phyloP scores from a whole-genome alignment of 257 asterid genomes.

The Rehmannia glutinosa region DNA sequence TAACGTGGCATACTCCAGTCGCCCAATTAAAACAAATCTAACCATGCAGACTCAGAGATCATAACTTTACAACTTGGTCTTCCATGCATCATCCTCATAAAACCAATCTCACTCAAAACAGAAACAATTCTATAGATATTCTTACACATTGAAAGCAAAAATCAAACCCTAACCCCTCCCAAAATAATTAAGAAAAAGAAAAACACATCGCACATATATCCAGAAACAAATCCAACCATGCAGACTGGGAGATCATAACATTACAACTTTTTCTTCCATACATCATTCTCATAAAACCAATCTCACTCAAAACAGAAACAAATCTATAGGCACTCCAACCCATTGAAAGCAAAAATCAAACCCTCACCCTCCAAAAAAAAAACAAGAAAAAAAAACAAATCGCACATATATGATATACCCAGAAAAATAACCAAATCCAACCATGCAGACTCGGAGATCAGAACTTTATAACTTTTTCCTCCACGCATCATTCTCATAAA shows the following conservation, averaged over 20 bases:
- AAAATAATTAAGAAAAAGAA: background rate
- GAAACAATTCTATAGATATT: background rate
- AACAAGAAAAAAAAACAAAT: background rate
- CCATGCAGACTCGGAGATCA: too few species aligned
- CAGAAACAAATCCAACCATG: too few species aligned
- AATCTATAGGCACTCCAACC: background rate
- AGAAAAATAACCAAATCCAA: too few species aligned
- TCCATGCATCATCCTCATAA: background rate
- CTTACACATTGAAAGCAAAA: background rate
- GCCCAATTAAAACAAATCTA: constrained; percentile 4
- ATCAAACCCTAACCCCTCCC: background rate
- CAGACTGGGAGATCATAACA: too few species aligned
- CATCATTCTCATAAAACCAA: background rate
- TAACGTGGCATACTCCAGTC: background rate
- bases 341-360: background rate
- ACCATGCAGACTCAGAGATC: background rate
- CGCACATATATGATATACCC: background rate
- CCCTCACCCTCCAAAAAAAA: background rate
- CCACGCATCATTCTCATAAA: background rate
- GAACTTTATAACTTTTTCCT: too few species aligned
- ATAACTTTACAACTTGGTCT: background rate
- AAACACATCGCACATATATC: background rate
- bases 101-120: background rate
- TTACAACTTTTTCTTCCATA: too few species aligned
- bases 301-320: background rate